These are phyloP conservation scores for Candida tetrigidarum DNA, from an alignment of 1,139 yeast genomes.

Conservation along the genomic window DNA sequence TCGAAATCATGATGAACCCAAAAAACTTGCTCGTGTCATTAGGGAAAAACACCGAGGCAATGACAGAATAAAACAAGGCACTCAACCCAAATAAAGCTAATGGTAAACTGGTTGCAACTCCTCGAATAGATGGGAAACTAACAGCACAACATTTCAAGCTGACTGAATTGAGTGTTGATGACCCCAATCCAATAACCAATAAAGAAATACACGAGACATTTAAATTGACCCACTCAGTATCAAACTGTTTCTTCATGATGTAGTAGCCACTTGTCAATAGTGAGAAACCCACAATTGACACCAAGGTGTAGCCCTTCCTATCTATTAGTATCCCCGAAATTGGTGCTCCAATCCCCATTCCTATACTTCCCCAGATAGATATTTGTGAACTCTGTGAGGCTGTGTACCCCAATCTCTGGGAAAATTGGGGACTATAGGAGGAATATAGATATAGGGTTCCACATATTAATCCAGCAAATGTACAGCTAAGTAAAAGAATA, in stretches of 20 bases:
- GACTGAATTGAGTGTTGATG: constrained; percentile 55
- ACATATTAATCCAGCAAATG: constrained; percentile 56
- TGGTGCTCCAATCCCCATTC: constrained; percentile 61
- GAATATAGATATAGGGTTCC: constrained; percentile 66
- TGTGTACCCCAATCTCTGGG: constrained; percentile 50
- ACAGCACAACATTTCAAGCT: constrained; percentile 63
- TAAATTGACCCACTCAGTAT: constrained; percentile 31
- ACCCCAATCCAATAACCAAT: constrained; percentile 55
- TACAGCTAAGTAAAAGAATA: constrained; percentile 47
- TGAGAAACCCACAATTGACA: constrained; percentile 49
- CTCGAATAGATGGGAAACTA: constrained; percentile 57
- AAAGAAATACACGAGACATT: constrained; percentile 39
- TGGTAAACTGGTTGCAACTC: constrained; percentile 64
- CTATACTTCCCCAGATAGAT: constrained; percentile 63
- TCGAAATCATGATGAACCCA: constrained; percentile 48
- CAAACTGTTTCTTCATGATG: constrained; percentile 52
- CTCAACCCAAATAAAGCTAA: constrained; percentile 62
- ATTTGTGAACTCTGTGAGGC: constrained; percentile 60
- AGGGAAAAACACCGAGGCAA: constrained; percentile 51
- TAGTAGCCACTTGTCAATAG: constrained; percentile 48
- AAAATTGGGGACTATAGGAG: constrained; percentile 68
- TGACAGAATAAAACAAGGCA: constrained; percentile 57
- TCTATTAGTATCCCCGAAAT: constrained; percentile 66
- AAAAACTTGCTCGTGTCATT: constrained; percentile 55
- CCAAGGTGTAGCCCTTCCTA: constrained; percentile 48